Percentiles rank a stretch among this genome's conserved stretches.
These are phyloP conservation scores for Zea mays DNA, from an alignment of 176 grass and related monocot species.

Conservation along the genomic window DNA sequence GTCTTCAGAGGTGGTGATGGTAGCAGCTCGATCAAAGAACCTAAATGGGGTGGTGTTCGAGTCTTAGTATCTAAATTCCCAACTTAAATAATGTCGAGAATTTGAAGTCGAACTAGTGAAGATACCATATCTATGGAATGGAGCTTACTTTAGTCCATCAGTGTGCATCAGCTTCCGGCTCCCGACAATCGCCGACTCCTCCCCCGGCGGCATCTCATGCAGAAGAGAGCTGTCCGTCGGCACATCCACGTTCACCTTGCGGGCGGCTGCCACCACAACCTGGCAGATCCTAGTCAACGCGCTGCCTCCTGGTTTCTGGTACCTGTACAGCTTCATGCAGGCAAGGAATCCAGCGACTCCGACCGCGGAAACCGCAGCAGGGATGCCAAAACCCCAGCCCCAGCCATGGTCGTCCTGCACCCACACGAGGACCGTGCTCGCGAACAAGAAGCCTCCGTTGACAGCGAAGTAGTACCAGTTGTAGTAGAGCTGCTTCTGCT, in stretches of 20 bases:
- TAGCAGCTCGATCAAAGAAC: constrained; percentile 60
- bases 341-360: constrained; percentile 36
- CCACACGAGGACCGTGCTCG: constrained; percentile 31
- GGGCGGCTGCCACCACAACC: constrained; percentile 42
- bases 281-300: constrained; percentile 40
- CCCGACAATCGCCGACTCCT: constrained; percentile 15
- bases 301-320: constrained; percentile 33
- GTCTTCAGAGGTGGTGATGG: constrained; percentile 11
- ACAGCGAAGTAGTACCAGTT: constrained; percentile 43
- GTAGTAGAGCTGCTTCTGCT: constrained; percentile 47
- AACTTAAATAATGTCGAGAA: neutral
- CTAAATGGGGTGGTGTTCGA: constrained; percentile 14
- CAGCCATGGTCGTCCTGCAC: constrained; percentile 47
- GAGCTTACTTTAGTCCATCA: constrained; percentile 20
- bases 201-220: constrained; percentile 28
- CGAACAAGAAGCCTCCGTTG: constrained; percentile 34
- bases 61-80: neutral
- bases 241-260: constrained; percentile 26
- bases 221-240: constrained; percentile 34
- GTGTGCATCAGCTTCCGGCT: constrained; percentile 39
- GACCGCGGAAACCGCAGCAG: constrained; percentile 27
- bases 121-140: neutral
- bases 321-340: constrained; percentile 32
- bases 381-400: constrained; percentile 47
- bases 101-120: neutral